These are phyloP conservation scores for Dimocarpus longan DNA, from an alignment of 345 rosid species.

Conservation along the genomic window DNA sequence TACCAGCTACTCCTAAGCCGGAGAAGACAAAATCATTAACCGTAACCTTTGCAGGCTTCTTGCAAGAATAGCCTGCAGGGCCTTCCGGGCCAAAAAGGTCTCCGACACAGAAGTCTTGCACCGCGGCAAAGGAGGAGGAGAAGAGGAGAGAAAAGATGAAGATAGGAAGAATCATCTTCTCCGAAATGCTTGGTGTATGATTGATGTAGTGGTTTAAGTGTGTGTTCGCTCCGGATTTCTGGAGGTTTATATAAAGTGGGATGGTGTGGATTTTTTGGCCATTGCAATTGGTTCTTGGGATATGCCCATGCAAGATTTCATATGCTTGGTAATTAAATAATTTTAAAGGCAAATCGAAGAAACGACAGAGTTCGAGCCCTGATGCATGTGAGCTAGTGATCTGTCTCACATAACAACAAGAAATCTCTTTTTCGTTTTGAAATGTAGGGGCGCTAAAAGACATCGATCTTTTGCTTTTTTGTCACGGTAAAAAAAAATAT, in stretches of 20 bases:
- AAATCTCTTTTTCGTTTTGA: slow-evolving; percentile 33
- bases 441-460: not conserved
- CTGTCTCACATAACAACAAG: slow-evolving; percentile 24
- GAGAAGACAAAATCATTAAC: slow-evolving; percentile 68
- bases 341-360: not conserved
- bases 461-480: not conserved
- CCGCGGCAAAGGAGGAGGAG: slow-evolving; percentile 54
- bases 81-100: slow-evolving; percentile 51
- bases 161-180: slow-evolving; percentile 45
- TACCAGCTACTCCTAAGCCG: slow-evolving; percentile 56
- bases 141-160: slow-evolving; percentile 45
- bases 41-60: slow-evolving; percentile 47
- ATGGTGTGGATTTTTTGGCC: slow-evolving; percentile 1
- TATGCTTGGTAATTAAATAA: slow-evolving; percentile 13
- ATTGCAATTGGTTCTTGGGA: not conserved
- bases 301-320: slow-evolving; percentile 24
- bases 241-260: slow-evolving; percentile 27
- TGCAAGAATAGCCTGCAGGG: slow-evolving; percentile 80
- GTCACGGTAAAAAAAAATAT: not conserved
- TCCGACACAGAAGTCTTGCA: slow-evolving; percentile 78
- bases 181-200: not conserved
- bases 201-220: not conserved
- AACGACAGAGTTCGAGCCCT: slow-evolving; percentile 24
- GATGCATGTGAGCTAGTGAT: slow-evolving; percentile 25
- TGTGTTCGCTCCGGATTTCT: not conserved